These are phyloP conservation scores for Boeremia exigua DNA, from an alignment of 2,329 filamentous ascomycete genomes.

Conservation along the genomic window DNA sequence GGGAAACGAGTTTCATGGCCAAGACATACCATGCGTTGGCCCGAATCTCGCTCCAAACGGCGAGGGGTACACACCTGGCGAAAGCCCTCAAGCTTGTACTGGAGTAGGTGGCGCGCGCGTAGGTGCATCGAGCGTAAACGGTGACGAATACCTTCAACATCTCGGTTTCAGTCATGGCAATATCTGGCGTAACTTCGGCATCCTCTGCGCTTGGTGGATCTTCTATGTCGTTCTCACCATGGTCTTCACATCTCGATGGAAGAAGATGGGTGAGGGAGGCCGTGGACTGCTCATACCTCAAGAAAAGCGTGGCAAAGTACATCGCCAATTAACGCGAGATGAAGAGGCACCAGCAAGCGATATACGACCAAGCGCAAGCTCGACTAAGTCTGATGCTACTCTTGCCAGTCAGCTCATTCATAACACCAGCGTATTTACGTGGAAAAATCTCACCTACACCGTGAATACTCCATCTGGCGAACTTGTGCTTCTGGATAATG, in stretches of 20 bases:
- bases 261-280: constrained; percentile 61
- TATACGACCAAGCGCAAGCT: constrained; percentile 23
- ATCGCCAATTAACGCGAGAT: background rate
- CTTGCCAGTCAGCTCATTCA: constrained; percentile 57
- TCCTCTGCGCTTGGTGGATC: constrained; percentile 51
- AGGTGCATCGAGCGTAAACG: constrained; percentile 54
- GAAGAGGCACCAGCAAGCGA: background rate
- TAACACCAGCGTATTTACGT: constrained; percentile 66
- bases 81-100: background rate
- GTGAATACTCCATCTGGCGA: constrained; percentile 55
- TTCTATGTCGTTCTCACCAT: constrained; percentile 62
- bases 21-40: background rate
- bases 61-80: background rate
- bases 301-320: background rate
- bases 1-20: background rate
- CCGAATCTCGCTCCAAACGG: background rate
- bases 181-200: constrained; percentile 51
- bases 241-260: constrained; percentile 53
- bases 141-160: constrained; percentile 61
- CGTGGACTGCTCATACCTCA: constrained; percentile 55
- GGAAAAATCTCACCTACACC: constrained; percentile 61
- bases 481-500: constrained; percentile 57
- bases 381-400: background rate
- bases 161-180: constrained; percentile 15
- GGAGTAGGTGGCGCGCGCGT: background rate